Evolutionary conservation across 139 green algal genomes (phyloP), one percentile per base, ranked within the genome.

Genomic region (Chlorella sorokiniana): DNA sequence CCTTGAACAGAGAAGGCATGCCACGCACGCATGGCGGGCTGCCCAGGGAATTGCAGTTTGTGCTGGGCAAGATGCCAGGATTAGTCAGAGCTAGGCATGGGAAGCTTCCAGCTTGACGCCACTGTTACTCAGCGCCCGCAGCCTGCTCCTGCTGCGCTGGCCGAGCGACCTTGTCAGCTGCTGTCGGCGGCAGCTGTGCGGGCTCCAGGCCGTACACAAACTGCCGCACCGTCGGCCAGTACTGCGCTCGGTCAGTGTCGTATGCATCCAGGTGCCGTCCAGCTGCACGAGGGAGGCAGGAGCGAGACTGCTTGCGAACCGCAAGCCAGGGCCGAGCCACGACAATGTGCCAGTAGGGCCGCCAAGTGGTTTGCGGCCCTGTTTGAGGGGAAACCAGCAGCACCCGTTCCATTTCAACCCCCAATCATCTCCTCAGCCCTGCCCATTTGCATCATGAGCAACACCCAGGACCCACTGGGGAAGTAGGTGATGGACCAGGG

Each of bases 141-240:
- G 48, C 48, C 48, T 59, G 14, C 48, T 59, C 48, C 48, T 59
- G 14, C 48, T 59, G 48, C 48, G n/a, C n/a, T n/a, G n/a, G n/a
- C n/a, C n/a, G n/a, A n/a, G n/a, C n/a, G n/a, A n/a, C 48, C 48
- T 16, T 59, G 48, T 59, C 48, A 59, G 48, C 14, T 59, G 48
- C 48, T 59, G 48, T 16, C 11, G 48, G 48, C 48, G 16, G 48
- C 48, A 16, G 48, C n/a, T 65, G 18, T 10, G 56, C 18, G 16
- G 56, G 18, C 56, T 16, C 18, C 22, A 65, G 56, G 16, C 22
- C 18, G 56, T 33, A 10, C 41, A 86, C 16, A 61, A 87, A 87
- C 10, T 61, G 16, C 20, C 41, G 59, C 52, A 97, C 42, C 10
- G 88, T 79, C 16, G 78, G 84, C 94, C 94, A 97, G 90, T 97